Evolutionary conservation across 2,329 filamentous ascomycete genomes (phyloP), one percentile per base, ranked within the genome.

Genomic region (Sclerotinia glacialis): DNA sequence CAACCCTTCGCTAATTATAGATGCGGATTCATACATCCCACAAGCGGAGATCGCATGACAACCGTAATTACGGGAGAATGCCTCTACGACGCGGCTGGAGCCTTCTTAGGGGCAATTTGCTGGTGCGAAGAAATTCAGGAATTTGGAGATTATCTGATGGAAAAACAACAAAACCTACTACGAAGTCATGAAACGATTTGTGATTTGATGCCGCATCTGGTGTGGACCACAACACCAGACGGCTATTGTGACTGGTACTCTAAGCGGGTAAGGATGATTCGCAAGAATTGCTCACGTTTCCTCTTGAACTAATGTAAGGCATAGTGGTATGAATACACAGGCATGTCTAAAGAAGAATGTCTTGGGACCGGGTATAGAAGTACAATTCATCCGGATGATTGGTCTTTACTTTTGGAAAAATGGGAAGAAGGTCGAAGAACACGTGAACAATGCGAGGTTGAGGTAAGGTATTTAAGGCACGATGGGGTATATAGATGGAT

Each of bases 251-350:
- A 73, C 59, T 72, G 70, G 70, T 72, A 69, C 50, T 72, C 72
- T 2, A 56, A 67, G 28, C 52, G 70, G 55, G 72, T 73, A 65
- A 65, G 70, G 55, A 42, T 14, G 2, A 6, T 18, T 34, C 3
- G 21, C 21, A 8, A 28, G 21, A 14, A n/a, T 14, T 28, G 21
- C 11, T 37, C 47, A 49, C 9, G 31, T 14, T n/a, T 11, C 16
- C 5, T 23, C 40, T 5, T 18, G 9, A 44, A 23, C 23, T 50
- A 65, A 42, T 16, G 2, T 16, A 66, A 14, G n/a, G 23, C 14
- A n/a, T 31, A 72, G 72, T 73, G 72, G 72, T 73, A 72, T 55
- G 56, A 71, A 14, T 73, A 70, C 34, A 72, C 72, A 18, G 72
- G 72, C n/a, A 56, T 73, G 46, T 63, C 50, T 5, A 65, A 55